Evolutionary conservation across 1,284 basidiomycete species (phyloP), one percentile per base, ranked within the genome.

Genomic region (Fomitopsis betulina): DNA sequence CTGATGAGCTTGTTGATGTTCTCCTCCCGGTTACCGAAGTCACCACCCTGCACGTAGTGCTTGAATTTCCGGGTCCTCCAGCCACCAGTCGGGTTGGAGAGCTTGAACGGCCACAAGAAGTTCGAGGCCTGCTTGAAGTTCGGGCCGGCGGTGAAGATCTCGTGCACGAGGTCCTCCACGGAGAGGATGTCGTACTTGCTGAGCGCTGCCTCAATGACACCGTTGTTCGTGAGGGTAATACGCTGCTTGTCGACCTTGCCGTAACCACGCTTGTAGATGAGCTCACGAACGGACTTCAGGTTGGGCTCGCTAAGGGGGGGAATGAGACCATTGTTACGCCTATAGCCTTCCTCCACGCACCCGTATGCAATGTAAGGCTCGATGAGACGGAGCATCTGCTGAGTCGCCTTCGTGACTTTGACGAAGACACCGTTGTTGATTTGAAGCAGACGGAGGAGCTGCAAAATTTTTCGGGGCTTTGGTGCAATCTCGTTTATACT

Each of bases 341-440:
- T 38, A 21, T 38, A 15, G 53, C 6, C 47, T 33, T 25, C 23
- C 21, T 32, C 2, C 25, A 79, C 88, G 54, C 67, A 93, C 87
- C 94, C 95, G 74, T 96, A 98, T 66, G 97, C 93, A 71, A 99
- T 82, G 78, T 98, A 99, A 57, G 97, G 96, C 78, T 96, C 94
- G 67, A 99, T 88, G 58, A 98, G 85, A 75, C 94, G 93, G 70
- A 99, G 90, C 97, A 98, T 98, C 76, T 98, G 94, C 70, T 93
- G 86, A 57, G 96, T 98, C 40, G 97, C 96, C 79, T 86, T 94
- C 72, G 94, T 99, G 61, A 94, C 94, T 77, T 96, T 96, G 74
- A 99, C 86, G 73, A 99, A 99, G 61, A 99, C 91, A 79, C 96
- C 97, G 75, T 97, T 98, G 90, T 99, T 99, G 84, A 99, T 99